Conservation (phyloP, 2,329 filamentous ascomycete genomes). For the Elsinoe arachidis region DNA sequence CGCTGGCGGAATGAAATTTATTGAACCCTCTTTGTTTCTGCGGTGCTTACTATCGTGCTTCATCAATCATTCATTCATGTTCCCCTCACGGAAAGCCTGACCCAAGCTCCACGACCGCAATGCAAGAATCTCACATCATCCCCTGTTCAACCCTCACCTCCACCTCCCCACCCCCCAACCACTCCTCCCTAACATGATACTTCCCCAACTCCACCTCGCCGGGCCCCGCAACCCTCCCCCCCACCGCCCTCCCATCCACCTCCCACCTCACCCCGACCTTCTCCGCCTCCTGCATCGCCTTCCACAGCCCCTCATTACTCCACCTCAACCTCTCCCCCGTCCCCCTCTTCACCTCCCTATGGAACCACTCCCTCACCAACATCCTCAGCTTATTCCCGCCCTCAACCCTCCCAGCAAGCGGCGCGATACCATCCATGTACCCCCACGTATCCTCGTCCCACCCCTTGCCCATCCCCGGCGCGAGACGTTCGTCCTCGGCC, state of each 20-base stretch:
- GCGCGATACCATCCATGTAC: background rate
- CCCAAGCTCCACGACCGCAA: background rate
- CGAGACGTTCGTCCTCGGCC: background rate
- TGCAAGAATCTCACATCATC: background rate
- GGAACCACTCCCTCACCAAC: background rate
- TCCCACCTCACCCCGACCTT: background rate
- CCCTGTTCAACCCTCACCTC: background rate
- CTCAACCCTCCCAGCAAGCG: background rate
- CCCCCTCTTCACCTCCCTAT: background rate
- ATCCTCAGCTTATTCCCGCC: background rate
- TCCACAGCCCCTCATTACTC: background rate
- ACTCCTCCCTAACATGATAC: background rate
- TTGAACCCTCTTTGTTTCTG: too few relatives aligned
- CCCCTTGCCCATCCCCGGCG: background rate
- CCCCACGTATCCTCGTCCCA: background rate
- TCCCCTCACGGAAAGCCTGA: background rate
- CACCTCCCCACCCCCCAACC: background rate
- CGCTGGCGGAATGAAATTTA: background rate
- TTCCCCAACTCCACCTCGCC: background rate
- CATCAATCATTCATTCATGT: background rate
- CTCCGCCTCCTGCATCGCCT: background rate
- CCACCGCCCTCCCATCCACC: background rate
- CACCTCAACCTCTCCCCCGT: background rate
- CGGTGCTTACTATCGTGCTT: too few relatives aligned
- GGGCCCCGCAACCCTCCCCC: background rate